Percentiles rank a stretch among this genome's conserved stretches.
Evolutionary conservation across 1,139 yeast species (phyloP).

Genomic region (Candida glucosophila): DNA sequence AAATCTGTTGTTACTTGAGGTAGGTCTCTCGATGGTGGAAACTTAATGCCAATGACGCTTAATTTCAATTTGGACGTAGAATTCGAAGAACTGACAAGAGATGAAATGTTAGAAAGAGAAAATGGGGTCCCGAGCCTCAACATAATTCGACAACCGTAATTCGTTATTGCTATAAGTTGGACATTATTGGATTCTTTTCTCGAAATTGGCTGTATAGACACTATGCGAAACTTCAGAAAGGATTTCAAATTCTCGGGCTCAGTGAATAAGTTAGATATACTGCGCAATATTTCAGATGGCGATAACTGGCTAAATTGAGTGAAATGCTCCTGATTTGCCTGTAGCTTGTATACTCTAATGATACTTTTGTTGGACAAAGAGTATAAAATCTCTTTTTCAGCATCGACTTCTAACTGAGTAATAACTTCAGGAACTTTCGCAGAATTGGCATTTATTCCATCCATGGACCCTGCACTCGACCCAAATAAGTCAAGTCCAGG

Average conservation of each 20-base stretch:
- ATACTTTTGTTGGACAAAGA: constrained; percentile 76
- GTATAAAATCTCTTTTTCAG: constrained; percentile 68
- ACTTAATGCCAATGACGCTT: constrained; percentile 50
- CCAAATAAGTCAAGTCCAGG: constrained; percentile 38
- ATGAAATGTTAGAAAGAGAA: constrained; percentile 20
- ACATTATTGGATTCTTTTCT: constrained; percentile 60
- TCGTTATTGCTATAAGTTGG: constrained; percentile 77
- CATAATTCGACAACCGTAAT: constrained; percentile 75
- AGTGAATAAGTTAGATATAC: constrained; percentile 48
- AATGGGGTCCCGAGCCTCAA: constrained; percentile 34
- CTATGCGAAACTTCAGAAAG: constrained; percentile 44
- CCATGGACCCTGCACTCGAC: constrained; percentile 6
- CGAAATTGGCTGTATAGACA: constrained; percentile 55
- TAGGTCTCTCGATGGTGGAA: constrained; percentile 65
- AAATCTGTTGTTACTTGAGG: constrained; percentile 46
- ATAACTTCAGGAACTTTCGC: constrained; percentile 45
- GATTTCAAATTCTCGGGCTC: constrained; percentile 34
- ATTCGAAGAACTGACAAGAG: constrained; percentile 11
- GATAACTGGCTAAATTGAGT: constrained; percentile 31
- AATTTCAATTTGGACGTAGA: constrained; percentile 20
- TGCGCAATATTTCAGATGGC: constrained; percentile 44
- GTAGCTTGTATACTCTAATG: constrained; percentile 69
- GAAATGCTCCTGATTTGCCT: constrained; percentile 27
- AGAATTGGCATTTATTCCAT: constrained; percentile 7
- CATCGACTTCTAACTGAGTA: constrained; percentile 62